A percentile compares a stretch with the other conserved stretches of the same genome.
phyloP scores from a whole-genome alignment of 495 filamentous ascomycete genomes.

The Penicillium bialowiezense region DNA sequence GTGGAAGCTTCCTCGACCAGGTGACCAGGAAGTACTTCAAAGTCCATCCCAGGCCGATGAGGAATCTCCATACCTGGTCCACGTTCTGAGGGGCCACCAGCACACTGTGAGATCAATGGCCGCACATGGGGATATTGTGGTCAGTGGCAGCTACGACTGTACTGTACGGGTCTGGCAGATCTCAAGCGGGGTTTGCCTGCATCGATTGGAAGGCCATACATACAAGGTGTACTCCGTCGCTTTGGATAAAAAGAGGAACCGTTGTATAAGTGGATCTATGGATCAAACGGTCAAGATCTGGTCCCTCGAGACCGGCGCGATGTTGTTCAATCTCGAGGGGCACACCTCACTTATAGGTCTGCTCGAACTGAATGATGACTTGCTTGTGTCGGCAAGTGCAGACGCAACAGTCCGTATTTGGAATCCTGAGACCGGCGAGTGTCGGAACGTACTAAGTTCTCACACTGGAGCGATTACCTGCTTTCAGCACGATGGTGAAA shows the following conservation, averaged over 20 bases:
- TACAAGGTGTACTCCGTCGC: slow-evolving; percentile 98
- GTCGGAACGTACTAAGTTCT: slow-evolving; percentile 79
- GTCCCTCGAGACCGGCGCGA: slow-evolving; percentile 82
- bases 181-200: slow-evolving; percentile 82
- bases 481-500: slow-evolving; percentile 95
- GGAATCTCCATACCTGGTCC: slow-evolving; percentile 92
- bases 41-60: slow-evolving; percentile 73
- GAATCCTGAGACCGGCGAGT: slow-evolving; percentile 91
- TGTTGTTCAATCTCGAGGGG: slow-evolving; percentile 87
- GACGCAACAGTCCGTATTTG: slow-evolving; percentile 95
- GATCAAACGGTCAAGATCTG: slow-evolving; percentile 96
- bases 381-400: slow-evolving; percentile 89
- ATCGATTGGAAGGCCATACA: slow-evolving; percentile 78
- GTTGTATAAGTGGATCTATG: slow-evolving; percentile 98
- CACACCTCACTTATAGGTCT: slow-evolving; percentile 89
- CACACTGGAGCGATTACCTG: slow-evolving; percentile 97
- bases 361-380: slow-evolving; percentile 79
- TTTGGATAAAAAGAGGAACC: slow-evolving; percentile 82
- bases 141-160: slow-evolving; percentile 95
- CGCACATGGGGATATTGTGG: slow-evolving; percentile 87
- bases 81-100: slow-evolving; percentile 79
- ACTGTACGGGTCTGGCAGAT: slow-evolving; percentile 97
- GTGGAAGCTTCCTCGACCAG: slow-evolving; percentile 85
- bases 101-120: slow-evolving; percentile 96
- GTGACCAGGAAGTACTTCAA: slow-evolving; percentile 60